These are phyloP conservation scores for Cytidiella melzeri DNA, from an alignment of 768 basidiomycete species.

Conservation along the genomic window DNA sequence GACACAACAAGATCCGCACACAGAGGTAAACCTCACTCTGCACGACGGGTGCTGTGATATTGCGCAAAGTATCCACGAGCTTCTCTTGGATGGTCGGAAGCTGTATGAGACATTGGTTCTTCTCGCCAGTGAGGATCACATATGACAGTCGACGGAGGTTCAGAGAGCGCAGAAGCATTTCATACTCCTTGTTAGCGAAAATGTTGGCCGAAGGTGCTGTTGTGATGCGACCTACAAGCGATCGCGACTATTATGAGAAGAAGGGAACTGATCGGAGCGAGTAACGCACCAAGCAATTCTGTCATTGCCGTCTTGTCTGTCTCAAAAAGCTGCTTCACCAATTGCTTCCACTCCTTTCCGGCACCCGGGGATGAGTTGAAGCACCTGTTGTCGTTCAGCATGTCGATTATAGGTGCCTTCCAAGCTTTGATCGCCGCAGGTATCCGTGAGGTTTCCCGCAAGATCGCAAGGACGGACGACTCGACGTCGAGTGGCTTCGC, in stretches of 20 bases:
- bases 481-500: conserved; percentile 83
- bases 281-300: conserved; percentile 69
- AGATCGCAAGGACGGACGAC: conserved; percentile 51
- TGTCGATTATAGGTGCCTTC: conserved; percentile 73
- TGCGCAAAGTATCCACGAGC: conserved; percentile 86
- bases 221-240: conserved; percentile 59
- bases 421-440: conserved; percentile 79
- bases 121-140: conserved; percentile 79
- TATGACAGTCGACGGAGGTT: conserved; percentile 86
- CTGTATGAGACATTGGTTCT: conserved; percentile 85
- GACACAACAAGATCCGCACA: conserved; percentile 83
- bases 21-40: conserved; percentile 95
- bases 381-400: conserved; percentile 79
- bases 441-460: conserved; percentile 74
- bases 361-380: conserved; percentile 67
- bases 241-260: conserved; percentile 24
- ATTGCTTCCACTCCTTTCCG: conserved; percentile 63
- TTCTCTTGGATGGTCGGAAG: conserved; percentile 96
- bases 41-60: conserved; percentile 72
- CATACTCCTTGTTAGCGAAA: conserved; percentile 92
- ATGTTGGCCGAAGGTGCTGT: conserved; percentile 91
- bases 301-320: conserved; percentile 80
- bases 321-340: conserved; percentile 77
- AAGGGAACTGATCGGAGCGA: background rate
- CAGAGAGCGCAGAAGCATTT: conserved; percentile 80